Base-by-base conservation (phyloP, 2,329 filamentous ascomycete genomes). In the Myotisia sp. region DNA sequence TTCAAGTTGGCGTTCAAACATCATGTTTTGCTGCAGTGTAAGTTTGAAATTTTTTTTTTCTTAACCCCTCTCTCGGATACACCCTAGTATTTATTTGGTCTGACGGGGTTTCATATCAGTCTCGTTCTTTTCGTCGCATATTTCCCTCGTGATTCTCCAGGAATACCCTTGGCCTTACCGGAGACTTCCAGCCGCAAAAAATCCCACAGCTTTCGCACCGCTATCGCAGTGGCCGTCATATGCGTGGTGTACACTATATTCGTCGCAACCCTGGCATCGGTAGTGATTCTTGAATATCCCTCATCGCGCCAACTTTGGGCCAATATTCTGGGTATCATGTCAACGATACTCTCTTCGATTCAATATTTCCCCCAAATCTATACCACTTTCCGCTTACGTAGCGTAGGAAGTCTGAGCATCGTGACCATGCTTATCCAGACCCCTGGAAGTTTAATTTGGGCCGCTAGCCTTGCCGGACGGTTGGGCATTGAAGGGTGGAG, bases 341-440 rank as follows among this genome's bases (percentile, higher is more conserved):
- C 83, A 12, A 80, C 83, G 0, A 58, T 73, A 1, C 71, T 98
- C 4, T 82, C 90, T 0, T 79, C 74, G 0, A 70, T 95, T 14
- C 90, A 98, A 59, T 98, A 95, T 57, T 64, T 98, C 10, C 90
- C 90, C 0, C 90, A 98, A 59, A 92, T 98, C 43, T 85, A 76
- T 62, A 94, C 81, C 34, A 98, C 90, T 0, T 92, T 82, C 60
- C 71, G 67, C 34, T 64, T 94, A 38, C 80, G 87, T 52, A 78
- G 86, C 47, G 79, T 92, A 2, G 85, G 85, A 36, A 93, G 85
- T 54, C 62, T 98, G 47, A 93, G 84, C 50, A 90, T 98, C 37
- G 79, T 84, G 3, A 95, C 94, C 79, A 95, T 98, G 86, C 80
- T 81, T 53, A 93, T 98, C 21, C 90, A 98, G 56, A 94, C 87